Conservation (phyloP, 1,284 basidiomycete genomes). For the Laetiporus sulphureus region DNA sequence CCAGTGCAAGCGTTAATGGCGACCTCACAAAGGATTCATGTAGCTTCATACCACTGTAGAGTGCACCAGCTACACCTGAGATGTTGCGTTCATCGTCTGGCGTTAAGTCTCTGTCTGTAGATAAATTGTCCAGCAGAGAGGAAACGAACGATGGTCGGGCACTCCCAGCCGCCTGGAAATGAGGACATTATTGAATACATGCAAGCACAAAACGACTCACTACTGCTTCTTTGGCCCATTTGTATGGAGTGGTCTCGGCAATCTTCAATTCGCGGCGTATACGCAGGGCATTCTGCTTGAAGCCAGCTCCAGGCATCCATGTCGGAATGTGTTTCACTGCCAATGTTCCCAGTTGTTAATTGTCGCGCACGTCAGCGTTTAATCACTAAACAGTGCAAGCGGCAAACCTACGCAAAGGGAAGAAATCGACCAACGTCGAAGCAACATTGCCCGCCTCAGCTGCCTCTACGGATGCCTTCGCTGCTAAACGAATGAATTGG, state of each 20-base stretch:
- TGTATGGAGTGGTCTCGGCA: slow-evolving; percentile 47
- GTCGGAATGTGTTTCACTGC: slow-evolving; percentile 40
- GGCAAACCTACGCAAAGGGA: slow-evolving; percentile 38
- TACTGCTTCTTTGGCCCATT: slow-evolving; percentile 44
- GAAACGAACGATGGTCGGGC: slow-evolving; percentile 46
- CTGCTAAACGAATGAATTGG: slow-evolving; percentile 29
- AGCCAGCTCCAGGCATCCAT: slow-evolving; percentile 52
- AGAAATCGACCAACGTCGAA: slow-evolving; percentile 49
- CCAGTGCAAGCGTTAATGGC: background rate
- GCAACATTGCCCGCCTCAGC: slow-evolving; percentile 43
- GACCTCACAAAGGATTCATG: background rate
- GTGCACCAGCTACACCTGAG: slow-evolving; percentile 46
- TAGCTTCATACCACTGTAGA: slow-evolving; percentile 33
- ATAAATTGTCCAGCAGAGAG: slow-evolving; percentile 32
- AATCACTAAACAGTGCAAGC: background rate
- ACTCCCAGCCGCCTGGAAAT: slow-evolving; percentile 29
- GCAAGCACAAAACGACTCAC: slow-evolving; percentile 23
- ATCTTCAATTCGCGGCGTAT: slow-evolving; percentile 26
- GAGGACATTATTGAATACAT: background rate
- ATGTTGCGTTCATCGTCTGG: slow-evolving; percentile 44
- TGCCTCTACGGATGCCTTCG: slow-evolving; percentile 40
- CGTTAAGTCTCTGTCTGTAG: slow-evolving; percentile 9
- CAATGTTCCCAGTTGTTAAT: background rate
- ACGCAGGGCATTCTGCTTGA: slow-evolving; percentile 43
- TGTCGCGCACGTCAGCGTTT: background rate